These are phyloP conservation scores for Neonectria hederae DNA, from an alignment of 2,329 filamentous ascomycete genomes.

Conservation along the genomic window DNA sequence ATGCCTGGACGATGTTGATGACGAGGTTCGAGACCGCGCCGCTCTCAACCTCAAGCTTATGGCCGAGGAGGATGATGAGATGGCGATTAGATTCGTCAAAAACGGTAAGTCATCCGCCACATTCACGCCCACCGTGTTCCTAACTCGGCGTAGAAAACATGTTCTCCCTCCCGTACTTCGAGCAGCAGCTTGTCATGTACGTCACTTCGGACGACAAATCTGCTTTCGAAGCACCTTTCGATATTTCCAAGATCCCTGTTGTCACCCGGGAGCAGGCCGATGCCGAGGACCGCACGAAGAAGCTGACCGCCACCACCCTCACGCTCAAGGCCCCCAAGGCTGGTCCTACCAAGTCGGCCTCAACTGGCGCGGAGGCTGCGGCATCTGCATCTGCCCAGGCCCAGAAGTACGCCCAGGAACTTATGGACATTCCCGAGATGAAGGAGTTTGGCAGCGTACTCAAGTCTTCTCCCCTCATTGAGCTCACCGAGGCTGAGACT, in stretches of 20 bases:
- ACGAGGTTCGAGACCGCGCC: slow-evolving; percentile 95
- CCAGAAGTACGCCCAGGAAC: slow-evolving; percentile 88
- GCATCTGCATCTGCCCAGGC: slow-evolving; percentile 82
- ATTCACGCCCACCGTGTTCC: background rate
- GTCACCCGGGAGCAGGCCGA: slow-evolving; percentile 96
- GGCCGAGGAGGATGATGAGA: slow-evolving; percentile 88
- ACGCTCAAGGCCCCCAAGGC: slow-evolving; percentile 93
- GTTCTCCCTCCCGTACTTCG: slow-evolving; percentile 93
- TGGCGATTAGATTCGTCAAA: slow-evolving; percentile 89
- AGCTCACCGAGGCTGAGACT: slow-evolving; percentile 95
- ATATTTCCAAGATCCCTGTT: slow-evolving; percentile 88
- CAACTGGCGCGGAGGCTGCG: slow-evolving; percentile 76
- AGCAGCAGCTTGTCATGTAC: slow-evolving; percentile 97
- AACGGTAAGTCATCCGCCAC: slow-evolving; percentile 68
- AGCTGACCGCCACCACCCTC: slow-evolving; percentile 90
- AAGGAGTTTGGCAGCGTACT: slow-evolving; percentile 88
- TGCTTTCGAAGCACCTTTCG: slow-evolving; percentile 86
- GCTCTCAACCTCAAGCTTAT: slow-evolving; percentile 92
- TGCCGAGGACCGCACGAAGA: slow-evolving; percentile 96
- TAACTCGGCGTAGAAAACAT: slow-evolving; percentile 75
- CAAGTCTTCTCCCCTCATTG: slow-evolving; percentile 86
- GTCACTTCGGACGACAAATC: slow-evolving; percentile 91
- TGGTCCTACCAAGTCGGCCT: slow-evolving; percentile 76
- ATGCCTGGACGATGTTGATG: slow-evolving; percentile 95
- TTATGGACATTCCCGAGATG: slow-evolving; percentile 90